phyloP scores from a whole-genome alignment of 2,329 filamentous ascomycete genomes.

The Phialocephala sp. region DNA sequence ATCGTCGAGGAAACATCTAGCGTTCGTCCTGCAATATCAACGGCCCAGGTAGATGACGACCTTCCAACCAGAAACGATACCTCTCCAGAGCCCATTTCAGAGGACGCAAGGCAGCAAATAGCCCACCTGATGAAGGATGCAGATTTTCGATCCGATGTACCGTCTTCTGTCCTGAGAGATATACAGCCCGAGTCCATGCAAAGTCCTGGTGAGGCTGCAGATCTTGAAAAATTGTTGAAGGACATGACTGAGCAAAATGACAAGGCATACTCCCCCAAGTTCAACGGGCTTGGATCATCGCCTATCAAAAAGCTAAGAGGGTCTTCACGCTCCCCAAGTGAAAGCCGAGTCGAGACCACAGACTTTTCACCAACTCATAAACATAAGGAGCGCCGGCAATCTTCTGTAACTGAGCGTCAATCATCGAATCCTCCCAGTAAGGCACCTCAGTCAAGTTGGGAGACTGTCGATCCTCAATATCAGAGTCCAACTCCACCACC shows the following conservation, averaged over 20 bases:
- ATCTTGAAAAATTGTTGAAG: conserved; percentile 33
- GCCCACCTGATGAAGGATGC: conserved; percentile 53
- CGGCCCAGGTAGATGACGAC: neutral
- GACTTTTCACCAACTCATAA: neutral
- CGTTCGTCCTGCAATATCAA: neutral
- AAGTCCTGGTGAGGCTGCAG: conserved; percentile 34
- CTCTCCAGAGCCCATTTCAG: conserved; percentile 30
- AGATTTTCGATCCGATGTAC: conserved; percentile 53
- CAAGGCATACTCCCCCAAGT: conserved; percentile 39
- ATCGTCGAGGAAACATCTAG: neutral
- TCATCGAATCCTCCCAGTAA: conserved; percentile 16
- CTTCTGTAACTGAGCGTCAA: neutral
- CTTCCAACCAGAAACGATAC: neutral
- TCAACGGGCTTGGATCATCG: conserved; percentile 42
- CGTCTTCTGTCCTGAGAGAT: conserved; percentile 45
- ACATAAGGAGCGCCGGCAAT: neutral
- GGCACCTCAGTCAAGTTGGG: conserved; percentile 35
- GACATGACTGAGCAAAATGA: conserved; percentile 34
- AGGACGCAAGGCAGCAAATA: conserved; percentile 46
- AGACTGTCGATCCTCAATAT: conserved; percentile 27
- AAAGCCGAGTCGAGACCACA: conserved; percentile 8
- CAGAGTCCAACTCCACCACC: conserved; percentile 15
- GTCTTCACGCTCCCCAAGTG: conserved; percentile 18
- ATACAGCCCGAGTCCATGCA: conserved; percentile 37
- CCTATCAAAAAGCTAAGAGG: conserved; percentile 28